Evolutionary conservation across 352 stramenopile species (phyloP).

Genomic region (Pythium volutum): DNA sequence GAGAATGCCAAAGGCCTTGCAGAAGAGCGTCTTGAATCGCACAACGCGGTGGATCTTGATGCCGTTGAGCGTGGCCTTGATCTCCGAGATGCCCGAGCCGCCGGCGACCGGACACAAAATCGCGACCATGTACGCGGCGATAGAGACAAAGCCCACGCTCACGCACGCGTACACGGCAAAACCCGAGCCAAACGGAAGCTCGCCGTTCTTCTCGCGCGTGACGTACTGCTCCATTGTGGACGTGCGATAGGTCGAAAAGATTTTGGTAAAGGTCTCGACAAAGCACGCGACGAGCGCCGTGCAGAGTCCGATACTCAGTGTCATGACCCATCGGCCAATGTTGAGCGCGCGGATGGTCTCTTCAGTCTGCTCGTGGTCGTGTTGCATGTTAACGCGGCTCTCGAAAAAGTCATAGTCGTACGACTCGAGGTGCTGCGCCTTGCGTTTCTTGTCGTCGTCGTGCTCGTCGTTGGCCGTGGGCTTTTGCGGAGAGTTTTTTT

Average conservation of each 20-base stretch:
- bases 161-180: slow-evolving; percentile 91
- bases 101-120: slow-evolving; percentile 93
- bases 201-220: slow-evolving; percentile 43
- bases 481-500: slow-evolving; percentile 24
- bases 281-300: slow-evolving; percentile 93
- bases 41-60: slow-evolving; percentile 97
- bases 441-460: slow-evolving; percentile 71
- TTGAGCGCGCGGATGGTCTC: slow-evolving; percentile 73
- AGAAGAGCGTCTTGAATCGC: slow-evolving; percentile 94
- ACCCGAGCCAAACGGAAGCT: slow-evolving; percentile 53
- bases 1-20: slow-evolving; percentile 92
- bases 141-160: slow-evolving; percentile 90
- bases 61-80: slow-evolving; percentile 98
- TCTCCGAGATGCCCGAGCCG: slow-evolving; percentile 96
- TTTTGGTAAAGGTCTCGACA: slow-evolving; percentile 89
- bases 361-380: slow-evolving; percentile 83
- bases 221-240: slow-evolving; percentile 86
- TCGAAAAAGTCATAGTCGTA: slow-evolving; percentile 90
- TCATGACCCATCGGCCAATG: slow-evolving; percentile 94
- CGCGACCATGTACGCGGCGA: slow-evolving; percentile 90
- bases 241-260: slow-evolving; percentile 88
- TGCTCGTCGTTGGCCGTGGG: slow-evolving; percentile 32
- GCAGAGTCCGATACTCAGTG: slow-evolving; percentile 91
- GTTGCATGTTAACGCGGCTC: slow-evolving; percentile 80
- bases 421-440: slow-evolving; percentile 83